phyloP scores from a whole-genome alignment of 371 early-diverging fungal species.

The Ecytonucleospora hepatopenaei region DNA sequence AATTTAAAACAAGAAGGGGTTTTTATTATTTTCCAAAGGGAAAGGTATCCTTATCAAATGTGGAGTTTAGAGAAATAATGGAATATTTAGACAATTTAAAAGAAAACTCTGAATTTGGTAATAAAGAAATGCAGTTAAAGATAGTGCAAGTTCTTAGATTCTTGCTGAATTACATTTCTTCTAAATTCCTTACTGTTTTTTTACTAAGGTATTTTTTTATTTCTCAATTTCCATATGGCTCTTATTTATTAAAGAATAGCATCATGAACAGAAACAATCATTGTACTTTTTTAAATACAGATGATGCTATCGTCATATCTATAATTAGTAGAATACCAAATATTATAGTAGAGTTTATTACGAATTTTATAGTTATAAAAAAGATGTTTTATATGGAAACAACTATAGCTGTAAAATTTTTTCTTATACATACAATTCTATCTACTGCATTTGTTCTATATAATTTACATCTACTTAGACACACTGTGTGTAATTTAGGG shows the following conservation, averaged over 20 bases:
- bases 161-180: neutral
- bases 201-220: neutral
- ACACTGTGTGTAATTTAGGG: neutral
- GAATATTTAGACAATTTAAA: neutral
- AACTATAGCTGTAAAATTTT: neutral
- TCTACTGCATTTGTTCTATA: neutral
- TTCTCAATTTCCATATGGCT: neutral
- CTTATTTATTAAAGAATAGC: neutral
- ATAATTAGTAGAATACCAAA: neutral
- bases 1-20: neutral
- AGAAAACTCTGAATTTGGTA: neutral
- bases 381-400: neutral
- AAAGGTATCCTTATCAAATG: neutral
- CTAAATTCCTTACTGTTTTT: neutral
- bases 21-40: neutral
- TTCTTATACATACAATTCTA: neutral
- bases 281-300: neutral
- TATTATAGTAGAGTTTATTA: neutral
- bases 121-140: neutral
- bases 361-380: neutral
- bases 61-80: neutral
- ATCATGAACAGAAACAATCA: neutral
- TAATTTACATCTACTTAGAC: neutral
- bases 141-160: neutral
- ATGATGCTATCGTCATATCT: neutral